Evolutionary conservation across 2,329 filamentous ascomycete genomes (phyloP).

Genomic region (Fusarium sp.): DNA sequence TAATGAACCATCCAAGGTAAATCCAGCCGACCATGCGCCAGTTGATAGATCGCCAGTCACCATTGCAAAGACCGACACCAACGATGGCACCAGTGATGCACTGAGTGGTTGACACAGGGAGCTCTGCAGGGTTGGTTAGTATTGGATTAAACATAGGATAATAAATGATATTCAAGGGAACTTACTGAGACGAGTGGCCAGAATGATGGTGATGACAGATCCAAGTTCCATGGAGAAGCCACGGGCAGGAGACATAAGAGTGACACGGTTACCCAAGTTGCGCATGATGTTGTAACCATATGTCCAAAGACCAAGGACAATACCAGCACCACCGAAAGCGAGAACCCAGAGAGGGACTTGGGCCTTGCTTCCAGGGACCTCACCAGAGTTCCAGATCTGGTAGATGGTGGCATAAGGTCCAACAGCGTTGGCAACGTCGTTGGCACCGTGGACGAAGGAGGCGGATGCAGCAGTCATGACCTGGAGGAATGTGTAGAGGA

Average conservation of each 20-base stretch:
- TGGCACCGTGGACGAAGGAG: slow-evolving; percentile 75
- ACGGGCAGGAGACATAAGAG: slow-evolving; percentile 71
- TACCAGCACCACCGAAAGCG: slow-evolving; percentile 64
- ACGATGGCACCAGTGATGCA: slow-evolving; percentile 74
- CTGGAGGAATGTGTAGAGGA: slow-evolving; percentile 71
- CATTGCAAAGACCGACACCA: slow-evolving; percentile 72
- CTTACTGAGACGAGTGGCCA: slow-evolving; percentile 70
- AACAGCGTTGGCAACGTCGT: slow-evolving; percentile 74
- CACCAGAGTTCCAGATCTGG: slow-evolving; percentile 68
- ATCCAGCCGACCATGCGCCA: slow-evolving; percentile 73
- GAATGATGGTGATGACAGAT: slow-evolving; percentile 71
- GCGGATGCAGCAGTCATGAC: slow-evolving; percentile 72
- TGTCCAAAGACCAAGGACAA: slow-evolving; percentile 70
- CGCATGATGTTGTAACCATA: slow-evolving; percentile 76
- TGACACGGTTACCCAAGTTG: slow-evolving; percentile 72
- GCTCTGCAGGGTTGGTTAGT: slow-evolving; percentile 52
- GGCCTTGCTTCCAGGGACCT: slow-evolving; percentile 57
- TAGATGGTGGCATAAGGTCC: slow-evolving; percentile 74
- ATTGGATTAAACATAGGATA: not conserved
- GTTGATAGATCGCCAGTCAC: slow-evolving; percentile 70
- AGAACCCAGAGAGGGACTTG: slow-evolving; percentile 72
- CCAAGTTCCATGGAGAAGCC: slow-evolving; percentile 73
- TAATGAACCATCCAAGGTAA: slow-evolving; percentile 71
- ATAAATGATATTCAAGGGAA: slow-evolving; percentile 5
- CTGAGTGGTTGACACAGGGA: slow-evolving; percentile 75